Evolutionary conservation across 2,329 filamentous ascomycete genomes (phyloP), one percentile per base, ranked within the genome.

Genomic region (Chaetothyriales sp.): DNA sequence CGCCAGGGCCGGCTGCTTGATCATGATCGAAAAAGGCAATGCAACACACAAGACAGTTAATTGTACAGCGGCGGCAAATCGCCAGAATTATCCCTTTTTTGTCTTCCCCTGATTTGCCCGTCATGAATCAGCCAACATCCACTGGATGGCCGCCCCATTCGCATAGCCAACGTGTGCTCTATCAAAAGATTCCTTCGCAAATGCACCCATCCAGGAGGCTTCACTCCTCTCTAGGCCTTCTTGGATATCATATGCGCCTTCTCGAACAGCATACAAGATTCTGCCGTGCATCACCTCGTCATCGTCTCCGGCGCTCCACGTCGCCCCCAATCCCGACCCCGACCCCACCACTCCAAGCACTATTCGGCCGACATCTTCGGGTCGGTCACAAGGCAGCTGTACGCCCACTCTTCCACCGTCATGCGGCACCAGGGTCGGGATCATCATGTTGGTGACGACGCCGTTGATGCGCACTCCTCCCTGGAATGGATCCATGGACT

Each of bases 361-460:
- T 22, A 58, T 50, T 4, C 54, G 62, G 1, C 69, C 69, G 6
- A 73, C 66, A 48, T 72, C 69, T 25, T 65, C 61, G 0, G 69
- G 63, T 2, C 61, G 63, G 54, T 72, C 72, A 5, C 64, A 57
- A 0, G 71, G 70, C 4, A 73, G 58, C 3, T 64, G 64, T 4
- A 67, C 68, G 29, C 62, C 60, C 28, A 62, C 61, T 65, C 70
- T 71, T 10, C 46, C 9, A 63, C 61, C 50, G 64, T 62, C 7
- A 70, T 62, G 7, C 63, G 64, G 63, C 5, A 67, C 63, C 19
- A 69, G 63, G 2, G 62, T 60, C 0, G 69, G 71, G 20, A 66
- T 61, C 1, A 70, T 72, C 62, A 72, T 67, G 66, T 70, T 73
- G 0, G 71, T 70, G 49, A 68, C 70, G 28, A 74, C 63, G 0